These are phyloP conservation scores for Saccharomycopsis fermentans DNA, from an alignment of 805 yeast genomes.

Conservation along the genomic window DNA sequence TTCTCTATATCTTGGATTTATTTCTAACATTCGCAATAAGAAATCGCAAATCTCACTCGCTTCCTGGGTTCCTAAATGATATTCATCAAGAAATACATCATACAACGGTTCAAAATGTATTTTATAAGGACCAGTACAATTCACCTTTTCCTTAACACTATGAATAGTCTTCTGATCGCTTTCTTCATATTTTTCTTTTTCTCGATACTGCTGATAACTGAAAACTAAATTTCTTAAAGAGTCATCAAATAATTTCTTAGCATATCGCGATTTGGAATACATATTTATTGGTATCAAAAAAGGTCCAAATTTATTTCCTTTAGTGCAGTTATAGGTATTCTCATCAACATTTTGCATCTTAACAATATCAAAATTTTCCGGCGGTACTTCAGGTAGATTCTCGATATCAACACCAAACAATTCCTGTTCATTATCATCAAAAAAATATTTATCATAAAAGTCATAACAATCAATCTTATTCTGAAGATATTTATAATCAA, in stretches of 20 bases:
- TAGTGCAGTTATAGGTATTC: slow-evolving; percentile 8
- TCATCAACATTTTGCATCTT: slow-evolving; percentile 1
- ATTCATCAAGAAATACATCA: slow-evolving; percentile 5
- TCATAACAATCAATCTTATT: slow-evolving; percentile 13
- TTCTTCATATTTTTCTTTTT: not conserved
- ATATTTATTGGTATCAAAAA: slow-evolving; percentile 18
- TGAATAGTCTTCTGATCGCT: not conserved
- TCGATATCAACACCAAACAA: not conserved
- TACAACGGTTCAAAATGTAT: slow-evolving; percentile 1
- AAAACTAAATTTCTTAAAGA: not conserved
- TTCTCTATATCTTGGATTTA: slow-evolving; percentile 38
- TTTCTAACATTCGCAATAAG: slow-evolving; percentile 39
- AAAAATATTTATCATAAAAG: slow-evolving; percentile 15
- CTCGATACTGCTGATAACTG: not conserved
- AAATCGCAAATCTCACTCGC: slow-evolving; percentile 31
- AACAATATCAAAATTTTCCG: slow-evolving; percentile 11
- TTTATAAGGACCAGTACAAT: not conserved
- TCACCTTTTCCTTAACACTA: not conserved
- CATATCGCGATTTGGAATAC: slow-evolving; percentile 4
- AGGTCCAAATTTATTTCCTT: slow-evolving; percentile 17
- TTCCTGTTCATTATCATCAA: slow-evolving; percentile 8
- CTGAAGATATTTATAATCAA: slow-evolving; percentile 8
- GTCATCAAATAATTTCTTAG: slow-evolving; percentile 7
- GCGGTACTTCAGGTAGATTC: slow-evolving; percentile 11
- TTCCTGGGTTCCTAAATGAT: slow-evolving; percentile 2